Evolutionary conservation across 2,329 filamentous ascomycete species (phyloP), one percentile per base, ranked within the genome.

Genomic region (Diaporthe sp.): DNA sequence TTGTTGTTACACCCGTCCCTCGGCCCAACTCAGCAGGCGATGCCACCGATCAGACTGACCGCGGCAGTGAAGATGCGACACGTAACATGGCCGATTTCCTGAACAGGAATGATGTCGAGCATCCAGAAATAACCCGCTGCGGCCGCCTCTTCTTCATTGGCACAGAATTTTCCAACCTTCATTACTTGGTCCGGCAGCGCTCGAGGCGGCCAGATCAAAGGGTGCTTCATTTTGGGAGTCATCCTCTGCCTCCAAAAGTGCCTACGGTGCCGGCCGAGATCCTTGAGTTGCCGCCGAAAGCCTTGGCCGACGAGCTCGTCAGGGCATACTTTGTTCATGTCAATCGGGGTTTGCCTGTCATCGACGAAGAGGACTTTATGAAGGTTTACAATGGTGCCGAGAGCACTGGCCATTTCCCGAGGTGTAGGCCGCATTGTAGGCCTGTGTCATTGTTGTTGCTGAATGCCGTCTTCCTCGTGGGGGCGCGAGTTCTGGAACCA

Each of bases 351-450:
- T 44, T 30, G 12, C 39, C 59, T 8, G 32, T 63, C 10, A 22
- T 63, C 19, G 59, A 63, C 17, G 59, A 63, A 22, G 59, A 63
- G 10, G 59, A 63, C 27, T 63, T 63, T 12, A 63, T 63, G 59
- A 47, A 32, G 15, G 17, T 30, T 8, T 63, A 63, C 39, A 32
- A 63, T 42, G 58, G 58, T 19, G 2, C 7, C 17, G 32, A n/a
- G 25, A 19, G 55, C 32, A 58, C 55, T n/a, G 32, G 55, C 6
- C 58, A 61, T 19, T 42, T 61, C 37, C 35, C 35, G 15, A 42
- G 35, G 37, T 61, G 58, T 39, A 27, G 58, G 58, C 58, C 58
- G 13, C 58, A 61, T 42, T 61, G 58, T 42, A 44, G 27, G 39
- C 39, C 59, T 32, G 59, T 63, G 17, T 47, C 59, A 15, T 30